phyloP scores from a whole-genome alignment of 345 rosid genomes.

The Bretschneidera sinensis region DNA sequence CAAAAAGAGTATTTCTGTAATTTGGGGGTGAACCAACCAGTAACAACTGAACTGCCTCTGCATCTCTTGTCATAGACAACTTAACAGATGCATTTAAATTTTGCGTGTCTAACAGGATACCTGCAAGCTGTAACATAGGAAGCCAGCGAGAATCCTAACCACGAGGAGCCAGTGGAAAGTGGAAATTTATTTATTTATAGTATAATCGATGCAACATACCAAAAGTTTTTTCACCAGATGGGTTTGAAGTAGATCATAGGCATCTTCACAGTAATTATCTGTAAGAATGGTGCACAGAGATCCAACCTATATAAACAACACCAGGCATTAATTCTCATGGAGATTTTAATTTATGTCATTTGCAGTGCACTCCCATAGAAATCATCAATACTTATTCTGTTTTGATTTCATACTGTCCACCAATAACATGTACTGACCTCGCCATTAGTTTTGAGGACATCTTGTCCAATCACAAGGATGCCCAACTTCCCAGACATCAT shows the following conservation, averaged over 20 bases:
- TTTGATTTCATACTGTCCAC: not conserved
- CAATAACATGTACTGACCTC: constrained; percentile 32
- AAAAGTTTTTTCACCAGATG: constrained; percentile 43
- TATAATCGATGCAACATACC: constrained; percentile 25
- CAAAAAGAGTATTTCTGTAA: constrained; percentile 37
- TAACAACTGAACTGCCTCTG: constrained; percentile 60
- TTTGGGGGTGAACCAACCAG: constrained; percentile 44
- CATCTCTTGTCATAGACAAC: constrained; percentile 42
- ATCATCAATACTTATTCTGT: not conserved
- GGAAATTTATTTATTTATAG: not conserved
- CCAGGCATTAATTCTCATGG: not conserved
- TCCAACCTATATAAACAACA: constrained; percentile 26
- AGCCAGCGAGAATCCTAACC: constrained; percentile 7
- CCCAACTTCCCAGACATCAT: constrained; percentile 45
- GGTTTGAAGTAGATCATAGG: constrained; percentile 54
- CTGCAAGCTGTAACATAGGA: constrained; percentile 47
- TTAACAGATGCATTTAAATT: constrained; percentile 37
- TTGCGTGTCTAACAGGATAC: constrained; percentile 53
- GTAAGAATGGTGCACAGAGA: constrained; percentile 59
- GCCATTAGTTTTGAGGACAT: constrained; percentile 35
- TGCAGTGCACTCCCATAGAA: not conserved
- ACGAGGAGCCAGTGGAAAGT: not conserved
- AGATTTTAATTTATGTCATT: not conserved
- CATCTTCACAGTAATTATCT: constrained; percentile 68
- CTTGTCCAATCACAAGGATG: constrained; percentile 55